Evolutionary conservation across 345 rosid species (phyloP).

Genomic region (Pugionium cornutum): DNA sequence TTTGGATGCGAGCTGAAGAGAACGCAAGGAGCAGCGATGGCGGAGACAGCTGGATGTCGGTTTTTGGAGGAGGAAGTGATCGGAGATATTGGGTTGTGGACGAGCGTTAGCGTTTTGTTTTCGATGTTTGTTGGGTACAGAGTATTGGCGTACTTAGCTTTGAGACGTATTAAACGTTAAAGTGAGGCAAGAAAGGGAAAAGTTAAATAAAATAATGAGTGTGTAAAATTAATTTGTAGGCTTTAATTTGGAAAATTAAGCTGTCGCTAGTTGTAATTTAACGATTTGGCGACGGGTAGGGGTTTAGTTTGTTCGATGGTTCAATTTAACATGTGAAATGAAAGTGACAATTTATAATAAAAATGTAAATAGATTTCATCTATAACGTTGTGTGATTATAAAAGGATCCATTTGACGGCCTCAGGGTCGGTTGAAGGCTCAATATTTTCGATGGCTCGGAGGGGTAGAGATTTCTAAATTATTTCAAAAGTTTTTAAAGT

Average conservation of each 20-base stretch:
- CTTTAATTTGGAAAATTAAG: constrained; percentile 25
- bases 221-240: constrained; percentile 32
- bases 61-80: constrained; percentile 63
- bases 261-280: neutral
- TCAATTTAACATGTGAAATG: constrained; percentile 33
- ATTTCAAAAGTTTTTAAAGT: too few relatives aligned
- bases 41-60: constrained; percentile 47
- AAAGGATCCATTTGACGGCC: neutral
- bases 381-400: neutral
- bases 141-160: constrained; percentile 73
- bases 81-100: constrained; percentile 58
- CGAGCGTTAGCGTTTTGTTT: constrained; percentile 51
- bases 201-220: constrained; percentile 33
- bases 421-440: too few relatives aligned
- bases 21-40: neutral
- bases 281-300: constrained; percentile 20
- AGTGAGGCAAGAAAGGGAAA: neutral
- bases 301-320: constrained; percentile 17
- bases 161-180: constrained; percentile 55
- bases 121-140: constrained; percentile 84
- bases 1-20: constrained; percentile 50
- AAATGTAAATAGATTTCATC: constrained; percentile 9
- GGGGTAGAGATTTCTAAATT: too few relatives aligned
- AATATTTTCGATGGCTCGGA: too few relatives aligned
- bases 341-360: constrained; percentile 6